phyloP scores from a whole-genome alignment of 768 basidiomycete genomes.

The Tephrocybe rancida region DNA sequence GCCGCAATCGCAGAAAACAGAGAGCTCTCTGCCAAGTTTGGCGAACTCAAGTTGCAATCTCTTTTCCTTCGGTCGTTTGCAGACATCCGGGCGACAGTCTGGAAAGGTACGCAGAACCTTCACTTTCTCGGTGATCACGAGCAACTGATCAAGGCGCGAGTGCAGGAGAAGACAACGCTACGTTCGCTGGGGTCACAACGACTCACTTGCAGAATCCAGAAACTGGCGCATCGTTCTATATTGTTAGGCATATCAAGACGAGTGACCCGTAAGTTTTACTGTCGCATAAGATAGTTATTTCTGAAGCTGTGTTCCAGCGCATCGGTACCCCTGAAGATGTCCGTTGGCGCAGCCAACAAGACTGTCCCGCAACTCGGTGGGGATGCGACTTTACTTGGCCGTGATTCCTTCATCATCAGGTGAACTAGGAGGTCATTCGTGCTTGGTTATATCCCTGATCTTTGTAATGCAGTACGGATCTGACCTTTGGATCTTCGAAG shows the following conservation, averaged over 20 bases:
- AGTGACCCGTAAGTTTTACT: constrained; percentile 9
- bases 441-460: neutral
- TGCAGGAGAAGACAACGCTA: constrained; percentile 18
- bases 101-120: constrained; percentile 6
- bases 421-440: neutral
- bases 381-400: constrained; percentile 13
- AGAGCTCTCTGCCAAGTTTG: constrained; percentile 15
- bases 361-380: constrained; percentile 15
- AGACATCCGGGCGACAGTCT: constrained; percentile 15
- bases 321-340: constrained; percentile 7
- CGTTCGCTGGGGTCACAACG: constrained; percentile 14
- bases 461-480: constrained; percentile 5
- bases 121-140: too few species aligned
- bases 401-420: constrained; percentile 16
- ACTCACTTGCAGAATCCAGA: constrained; percentile 19
- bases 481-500: constrained; percentile 15
- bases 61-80: constrained; percentile 18
- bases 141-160: neutral
- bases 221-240: constrained; percentile 18
- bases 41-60: constrained; percentile 19
- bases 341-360: constrained; percentile 12
- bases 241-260: constrained; percentile 13
- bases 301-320: neutral
- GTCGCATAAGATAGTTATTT: neutral
- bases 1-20: constrained; percentile 16